Conservation (phyloP, 139 green algal species). For the Chlorella sp. region DNA sequence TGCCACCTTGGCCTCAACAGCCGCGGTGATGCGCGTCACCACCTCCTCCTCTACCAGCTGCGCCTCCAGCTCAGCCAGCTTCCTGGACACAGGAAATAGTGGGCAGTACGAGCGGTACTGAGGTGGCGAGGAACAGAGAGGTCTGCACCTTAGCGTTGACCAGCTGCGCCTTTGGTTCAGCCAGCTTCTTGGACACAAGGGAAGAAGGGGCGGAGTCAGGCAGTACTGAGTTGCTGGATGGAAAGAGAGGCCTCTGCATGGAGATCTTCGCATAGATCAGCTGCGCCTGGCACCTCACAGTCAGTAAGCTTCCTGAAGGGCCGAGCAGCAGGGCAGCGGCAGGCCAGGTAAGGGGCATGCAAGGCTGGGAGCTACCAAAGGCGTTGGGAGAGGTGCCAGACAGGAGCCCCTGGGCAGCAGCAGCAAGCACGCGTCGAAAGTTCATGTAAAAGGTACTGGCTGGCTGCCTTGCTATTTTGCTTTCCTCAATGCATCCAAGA, state of each 20-base stretch:
- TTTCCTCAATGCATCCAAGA: too few relatives aligned
- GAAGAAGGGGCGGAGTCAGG: background rate
- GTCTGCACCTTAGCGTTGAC: slow-evolving; percentile 54
- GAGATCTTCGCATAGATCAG: slow-evolving; percentile 56
- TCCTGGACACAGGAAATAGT: background rate
- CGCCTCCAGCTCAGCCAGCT: slow-evolving; percentile 45
- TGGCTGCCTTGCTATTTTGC: too few relatives aligned
- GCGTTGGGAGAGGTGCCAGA: too few relatives aligned
- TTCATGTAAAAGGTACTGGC: too few relatives aligned
- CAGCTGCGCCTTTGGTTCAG: slow-evolving; percentile 51
- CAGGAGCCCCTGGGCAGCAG: too few relatives aligned
- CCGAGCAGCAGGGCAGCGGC: too few relatives aligned
- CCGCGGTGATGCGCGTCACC: slow-evolving; percentile 35
- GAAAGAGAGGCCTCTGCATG: background rate
- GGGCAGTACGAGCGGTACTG: background rate
- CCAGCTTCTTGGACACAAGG: slow-evolving; percentile 14
- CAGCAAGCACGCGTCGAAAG: too few relatives aligned
- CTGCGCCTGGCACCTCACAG: too few relatives aligned
- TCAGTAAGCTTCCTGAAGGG: too few relatives aligned
- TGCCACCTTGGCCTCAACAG: slow-evolving; percentile 58
- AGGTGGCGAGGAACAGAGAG: too few relatives aligned
- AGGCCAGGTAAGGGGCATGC: too few relatives aligned
- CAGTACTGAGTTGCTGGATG: background rate
- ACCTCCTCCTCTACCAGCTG: slow-evolving; percentile 60
- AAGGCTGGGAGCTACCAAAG: too few relatives aligned